Conservation (phyloP, 768 basidiomycete species). For the Amanita inopinata region DNA sequence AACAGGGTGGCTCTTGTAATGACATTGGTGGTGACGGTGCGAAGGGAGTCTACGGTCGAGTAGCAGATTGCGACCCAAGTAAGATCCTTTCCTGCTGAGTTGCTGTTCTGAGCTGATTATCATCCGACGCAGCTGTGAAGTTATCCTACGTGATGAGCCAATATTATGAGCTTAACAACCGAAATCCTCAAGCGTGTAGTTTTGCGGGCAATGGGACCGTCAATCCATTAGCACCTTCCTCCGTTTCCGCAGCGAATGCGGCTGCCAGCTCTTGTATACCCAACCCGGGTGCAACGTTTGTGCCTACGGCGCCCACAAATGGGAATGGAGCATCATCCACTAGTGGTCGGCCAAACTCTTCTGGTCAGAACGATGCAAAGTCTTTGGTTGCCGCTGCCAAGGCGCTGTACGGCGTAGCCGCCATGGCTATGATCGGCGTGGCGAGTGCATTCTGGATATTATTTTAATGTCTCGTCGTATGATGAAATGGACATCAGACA, state of each 20-base stretch:
- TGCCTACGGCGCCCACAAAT: constrained; percentile 20
- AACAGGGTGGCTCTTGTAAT: constrained; percentile 48
- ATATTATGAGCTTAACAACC: constrained; percentile 59
- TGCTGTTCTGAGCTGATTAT: constrained; percentile 6
- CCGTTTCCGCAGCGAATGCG: constrained; percentile 36
- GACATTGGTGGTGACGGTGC: constrained; percentile 67
- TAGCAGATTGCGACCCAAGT: constrained; percentile 79
- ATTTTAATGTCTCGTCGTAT: constrained; percentile 14
- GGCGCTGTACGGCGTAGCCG: constrained; percentile 26
- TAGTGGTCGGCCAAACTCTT: constrained; percentile 13
- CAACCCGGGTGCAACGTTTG: constrained; percentile 51
- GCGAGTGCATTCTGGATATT: constrained; percentile 36
- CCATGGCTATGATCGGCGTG: constrained; percentile 25
- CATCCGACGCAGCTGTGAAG: constrained; percentile 46
- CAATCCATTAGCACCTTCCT: constrained; percentile 43
- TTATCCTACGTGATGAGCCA: constrained; percentile 76
- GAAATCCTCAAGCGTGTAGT: constrained; percentile 54
- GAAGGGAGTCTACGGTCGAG: constrained; percentile 64
- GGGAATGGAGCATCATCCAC: constrained; percentile 14
- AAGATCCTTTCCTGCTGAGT: constrained; percentile 18
- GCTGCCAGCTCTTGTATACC: constrained; percentile 62
- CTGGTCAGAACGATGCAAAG: constrained; percentile 17
- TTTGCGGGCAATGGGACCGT: constrained; percentile 82
- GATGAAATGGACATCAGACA: background rate
- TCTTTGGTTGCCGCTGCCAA: constrained; percentile 18